A percentile compares a stretch with the other conserved stretches of the same genome.
These are phyloP conservation scores for Anisodus tanguticus DNA, from an alignment of 257 asterid species.

Conservation along the genomic window DNA sequence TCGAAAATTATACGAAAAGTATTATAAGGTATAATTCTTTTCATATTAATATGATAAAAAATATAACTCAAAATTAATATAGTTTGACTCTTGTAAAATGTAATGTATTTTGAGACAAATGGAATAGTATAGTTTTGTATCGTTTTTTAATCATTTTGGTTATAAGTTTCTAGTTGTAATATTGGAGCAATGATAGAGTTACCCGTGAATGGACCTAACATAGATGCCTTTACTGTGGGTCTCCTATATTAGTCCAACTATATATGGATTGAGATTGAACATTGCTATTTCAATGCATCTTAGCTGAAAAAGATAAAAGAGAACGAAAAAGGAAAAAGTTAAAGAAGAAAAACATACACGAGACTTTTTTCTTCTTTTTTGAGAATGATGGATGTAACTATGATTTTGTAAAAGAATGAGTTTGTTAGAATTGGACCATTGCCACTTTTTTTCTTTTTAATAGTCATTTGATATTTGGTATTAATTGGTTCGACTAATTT, in stretches of 20 bases:
- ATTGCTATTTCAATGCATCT: neutral
- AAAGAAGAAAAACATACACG: neutral
- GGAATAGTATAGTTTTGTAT: neutral
- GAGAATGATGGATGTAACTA: neutral
- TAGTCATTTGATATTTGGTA: neutral
- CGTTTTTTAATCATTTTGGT: neutral
- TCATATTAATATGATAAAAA: too few relatives aligned
- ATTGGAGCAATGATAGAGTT: constrained; percentile 52
- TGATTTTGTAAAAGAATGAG: constrained; percentile 4
- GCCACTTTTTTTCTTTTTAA: neutral
- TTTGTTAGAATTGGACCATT: neutral
- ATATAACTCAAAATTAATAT: too few relatives aligned
- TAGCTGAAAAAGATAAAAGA: neutral
- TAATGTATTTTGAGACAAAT: too few relatives aligned
- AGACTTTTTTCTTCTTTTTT: neutral
- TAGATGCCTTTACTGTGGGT: constrained; percentile 32
- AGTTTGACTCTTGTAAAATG: too few relatives aligned
- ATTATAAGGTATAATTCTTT: too few relatives aligned
- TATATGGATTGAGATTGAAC: constrained; percentile 21
- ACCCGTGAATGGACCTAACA: constrained; percentile 46
- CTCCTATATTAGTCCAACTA: constrained; percentile 33
- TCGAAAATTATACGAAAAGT: too few relatives aligned
- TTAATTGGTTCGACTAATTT: neutral
- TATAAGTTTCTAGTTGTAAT: constrained; percentile 13
- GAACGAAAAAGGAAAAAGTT: neutral